Evolutionary conservation across 148 eudicot genomes (phyloP), one percentile per base, ranked within the genome.

Genomic region (Vaccinium macrocarpon): DNA sequence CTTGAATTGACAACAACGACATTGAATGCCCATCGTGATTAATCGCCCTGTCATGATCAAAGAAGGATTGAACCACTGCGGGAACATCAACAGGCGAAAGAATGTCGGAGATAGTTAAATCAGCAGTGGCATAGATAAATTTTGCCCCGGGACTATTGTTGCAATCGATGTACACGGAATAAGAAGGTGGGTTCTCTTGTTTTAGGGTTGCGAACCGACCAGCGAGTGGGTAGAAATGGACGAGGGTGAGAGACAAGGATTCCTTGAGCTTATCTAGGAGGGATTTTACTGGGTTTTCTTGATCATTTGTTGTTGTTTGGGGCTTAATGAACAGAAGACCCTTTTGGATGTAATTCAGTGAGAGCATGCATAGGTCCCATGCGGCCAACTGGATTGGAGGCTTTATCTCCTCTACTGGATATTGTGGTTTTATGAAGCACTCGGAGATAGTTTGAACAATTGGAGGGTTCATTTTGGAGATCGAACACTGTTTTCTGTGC

Each of bases 21-120:
- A 61, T 13, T 1, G 61, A 52, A 42, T 85, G 89, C 12, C 89
- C 89, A 19, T 87, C 89, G 7, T 87, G 87, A 52, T 84, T 77
- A 7, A 82, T 48, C 0, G 77, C 87, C 15, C 62, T 76, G 73
- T 84, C 64, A 8, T 87, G 88, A 23, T 87, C 86, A 21, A 87
- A 87, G 23, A 87, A 87, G 1, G 86, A 84, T 35, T 87, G 82
- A 11, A 84, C 86, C 38, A 87, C 55, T 1, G 15, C 11, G 0
- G 86, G 86, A 2, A 87, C 88, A 55, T 87, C 35, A 7, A 15
- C 52, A 0, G 88, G 88, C 0, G 82, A 74, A 75, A 87, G 84
- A 11, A 87, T 84, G 29, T 87, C 86, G 0, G 76, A 32, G 0
- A 84, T 13, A 11, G 81, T 77, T 32, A 76, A 56, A 29, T 83